A percentile compares a stretch with the other conserved stretches of the same genome.
phyloP scores from a whole-genome alignment of 345 rosid species.

The Populus ilicifolia region DNA sequence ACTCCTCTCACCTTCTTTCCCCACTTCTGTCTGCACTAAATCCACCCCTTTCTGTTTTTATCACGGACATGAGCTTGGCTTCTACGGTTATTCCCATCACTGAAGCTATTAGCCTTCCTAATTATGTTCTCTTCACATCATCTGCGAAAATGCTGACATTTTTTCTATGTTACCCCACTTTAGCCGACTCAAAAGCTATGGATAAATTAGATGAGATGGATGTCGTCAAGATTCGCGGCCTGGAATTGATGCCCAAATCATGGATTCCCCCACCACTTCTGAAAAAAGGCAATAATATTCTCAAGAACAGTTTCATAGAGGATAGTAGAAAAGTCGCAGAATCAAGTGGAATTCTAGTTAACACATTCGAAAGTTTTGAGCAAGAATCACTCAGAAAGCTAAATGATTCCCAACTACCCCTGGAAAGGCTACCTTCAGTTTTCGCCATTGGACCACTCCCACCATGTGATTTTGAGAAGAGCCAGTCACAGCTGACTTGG shows the following conservation, averaged over 20 bases:
- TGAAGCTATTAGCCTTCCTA: conserved; percentile 27
- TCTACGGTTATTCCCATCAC: conserved; percentile 29
- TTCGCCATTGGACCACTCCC: conserved; percentile 26
- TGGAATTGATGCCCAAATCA: conserved; percentile 19
- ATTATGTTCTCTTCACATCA: conserved; percentile 39
- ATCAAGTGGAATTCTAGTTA: conserved; percentile 31
- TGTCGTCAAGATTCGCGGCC: background rate
- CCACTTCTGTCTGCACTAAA: conserved; percentile 28
- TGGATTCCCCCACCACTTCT: conserved; percentile 29
- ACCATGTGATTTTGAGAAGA: conserved; percentile 19
- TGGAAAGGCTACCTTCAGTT: conserved; percentile 23
- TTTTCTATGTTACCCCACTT: conserved; percentile 22
- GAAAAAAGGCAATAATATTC: conserved; percentile 8
- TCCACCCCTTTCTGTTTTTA: conserved; percentile 28
- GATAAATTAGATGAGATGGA: background rate
- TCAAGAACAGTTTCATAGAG: conserved; percentile 8
- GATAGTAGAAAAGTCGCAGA: conserved; percentile 2
- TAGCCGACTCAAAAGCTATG: background rate
- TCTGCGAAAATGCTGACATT: conserved; percentile 42
- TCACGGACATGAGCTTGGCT: conserved; percentile 39
- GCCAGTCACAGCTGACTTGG: conserved; percentile 21
- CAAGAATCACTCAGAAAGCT: conserved; percentile 14
- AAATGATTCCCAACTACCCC: conserved; percentile 3
- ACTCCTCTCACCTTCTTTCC: conserved; percentile 27
- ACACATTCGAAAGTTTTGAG: conserved; percentile 41